Percentiles rank a stretch among this genome's conserved stretches.
Evolutionary conservation across 2,329 filamentous ascomycete species (phyloP).

Genomic region (Penicillium sclerotigenum): DNA sequence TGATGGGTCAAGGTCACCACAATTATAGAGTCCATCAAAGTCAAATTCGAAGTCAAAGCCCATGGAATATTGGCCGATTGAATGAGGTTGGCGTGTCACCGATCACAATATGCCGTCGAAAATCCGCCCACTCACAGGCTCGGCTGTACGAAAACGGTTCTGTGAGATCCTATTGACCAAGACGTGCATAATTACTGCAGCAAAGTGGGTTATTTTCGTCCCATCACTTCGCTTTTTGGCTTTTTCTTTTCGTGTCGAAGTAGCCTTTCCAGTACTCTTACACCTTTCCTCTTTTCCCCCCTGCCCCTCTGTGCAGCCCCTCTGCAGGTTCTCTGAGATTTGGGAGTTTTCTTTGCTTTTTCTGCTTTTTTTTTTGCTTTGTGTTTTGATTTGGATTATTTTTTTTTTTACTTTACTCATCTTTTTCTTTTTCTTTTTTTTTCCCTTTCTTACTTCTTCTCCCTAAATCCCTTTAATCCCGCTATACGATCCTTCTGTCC

Average conservation of each 20-base stretch:
- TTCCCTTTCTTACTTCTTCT: background rate
- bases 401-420: background rate
- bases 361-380: background rate
- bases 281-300: background rate
- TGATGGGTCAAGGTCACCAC: background rate
- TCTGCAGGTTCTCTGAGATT: constrained; percentile 19
- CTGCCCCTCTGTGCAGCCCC: constrained; percentile 20
- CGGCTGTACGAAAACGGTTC: constrained; percentile 5
- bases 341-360: background rate
- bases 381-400: background rate
- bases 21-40: background rate
- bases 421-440: background rate
- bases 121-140: constrained; percentile 10
- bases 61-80: background rate
- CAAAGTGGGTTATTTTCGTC: constrained; percentile 25
- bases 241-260: constrained; percentile 6
- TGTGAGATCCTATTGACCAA: constrained; percentile 18
- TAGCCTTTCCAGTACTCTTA: constrained; percentile 9
- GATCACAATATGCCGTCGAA: background rate
- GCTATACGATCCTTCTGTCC: constrained; percentile 3
- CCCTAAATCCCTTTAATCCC: background rate
- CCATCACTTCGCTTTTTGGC: too few species aligned
- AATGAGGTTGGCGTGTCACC: background rate
- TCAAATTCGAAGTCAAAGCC: background rate
- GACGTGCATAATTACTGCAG: constrained; percentile 25